phyloP scores from a whole-genome alignment of 2,329 filamentous ascomycete genomes.

The Cladorrhinum sp. region DNA sequence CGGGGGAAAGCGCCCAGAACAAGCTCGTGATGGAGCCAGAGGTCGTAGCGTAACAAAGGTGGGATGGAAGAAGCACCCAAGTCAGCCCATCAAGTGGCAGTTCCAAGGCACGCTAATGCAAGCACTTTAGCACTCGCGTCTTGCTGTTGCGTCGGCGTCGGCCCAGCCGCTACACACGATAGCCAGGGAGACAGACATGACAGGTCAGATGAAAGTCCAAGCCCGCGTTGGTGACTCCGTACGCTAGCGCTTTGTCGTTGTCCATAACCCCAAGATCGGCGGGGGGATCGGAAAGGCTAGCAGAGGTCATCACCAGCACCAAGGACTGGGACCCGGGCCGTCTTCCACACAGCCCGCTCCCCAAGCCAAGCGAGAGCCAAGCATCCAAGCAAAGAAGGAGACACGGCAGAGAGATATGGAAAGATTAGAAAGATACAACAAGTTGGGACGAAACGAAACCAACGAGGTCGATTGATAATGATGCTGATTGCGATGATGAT shows the following conservation, averaged over 20 bases:
- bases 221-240: background rate
- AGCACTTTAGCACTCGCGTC: slow-evolving; percentile 20
- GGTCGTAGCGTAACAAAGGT: no score
- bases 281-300: slow-evolving; percentile 2
- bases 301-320: background rate
- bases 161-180: background rate
- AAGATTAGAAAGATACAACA: background rate
- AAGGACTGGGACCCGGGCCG: background rate
- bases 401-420: background rate
- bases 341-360: background rate
- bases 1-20: no score
- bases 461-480: no score
- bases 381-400: background rate
- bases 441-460: background rate
- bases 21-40: no score
- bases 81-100: background rate
- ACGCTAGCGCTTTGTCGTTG: background rate
- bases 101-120: slow-evolving; percentile 20
- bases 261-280: slow-evolving; percentile 1
- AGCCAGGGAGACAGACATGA: no score
- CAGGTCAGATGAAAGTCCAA: background rate
- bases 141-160: background rate
- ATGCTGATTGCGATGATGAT: no score
- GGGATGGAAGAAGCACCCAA: background rate
- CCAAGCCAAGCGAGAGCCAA: background rate